A percentile compares a stretch with the other conserved stretches of the same genome.
phyloP scores from a whole-genome alignment of 1,284 basidiomycete species.

The Ustilago bromivora region DNA sequence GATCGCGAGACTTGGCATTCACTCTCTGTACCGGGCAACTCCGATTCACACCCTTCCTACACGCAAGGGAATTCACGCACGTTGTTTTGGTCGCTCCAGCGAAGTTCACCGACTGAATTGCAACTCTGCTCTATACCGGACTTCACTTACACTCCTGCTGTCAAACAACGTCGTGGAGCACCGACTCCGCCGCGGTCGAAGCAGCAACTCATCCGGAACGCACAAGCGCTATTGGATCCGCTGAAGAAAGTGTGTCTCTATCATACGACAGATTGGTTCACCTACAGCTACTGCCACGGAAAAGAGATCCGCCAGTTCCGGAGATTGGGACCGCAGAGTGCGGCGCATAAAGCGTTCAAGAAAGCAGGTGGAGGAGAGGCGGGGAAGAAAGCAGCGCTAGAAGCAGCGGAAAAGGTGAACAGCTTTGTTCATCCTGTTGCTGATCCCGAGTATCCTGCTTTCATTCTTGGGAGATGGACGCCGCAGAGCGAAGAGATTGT shows the following conservation, averaged over 20 bases:
- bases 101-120: slow-evolving; percentile 21
- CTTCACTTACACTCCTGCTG: slow-evolving; percentile 19
- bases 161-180: background rate
- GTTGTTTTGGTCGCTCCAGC: slow-evolving; percentile 32
- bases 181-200: slow-evolving; percentile 8
- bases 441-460: slow-evolving; percentile 46
- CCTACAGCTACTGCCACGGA: slow-evolving; percentile 64
- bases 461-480: slow-evolving; percentile 47
- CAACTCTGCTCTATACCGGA: slow-evolving; percentile 53
- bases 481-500: slow-evolving; percentile 41
- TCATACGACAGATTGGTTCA: slow-evolving; percentile 64
- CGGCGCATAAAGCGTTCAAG: slow-evolving; percentile 29
- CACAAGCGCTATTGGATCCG: slow-evolving; percentile 51
- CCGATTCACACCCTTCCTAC: background rate
- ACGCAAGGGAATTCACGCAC: background rate
- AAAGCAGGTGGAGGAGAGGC: slow-evolving; percentile 35
- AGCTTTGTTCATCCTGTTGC: slow-evolving; percentile 25
- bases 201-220: slow-evolving; percentile 30
- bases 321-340: slow-evolving; percentile 32
- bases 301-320: slow-evolving; percentile 56
- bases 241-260: slow-evolving; percentile 59
- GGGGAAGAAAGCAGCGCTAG: slow-evolving; percentile 35
- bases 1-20: slow-evolving; percentile 7
- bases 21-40: slow-evolving; percentile 12
- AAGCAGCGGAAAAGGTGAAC: slow-evolving; percentile 37